phyloP scores from a whole-genome alignment of 257 asterid species.

The Salvia hispanica region DNA sequence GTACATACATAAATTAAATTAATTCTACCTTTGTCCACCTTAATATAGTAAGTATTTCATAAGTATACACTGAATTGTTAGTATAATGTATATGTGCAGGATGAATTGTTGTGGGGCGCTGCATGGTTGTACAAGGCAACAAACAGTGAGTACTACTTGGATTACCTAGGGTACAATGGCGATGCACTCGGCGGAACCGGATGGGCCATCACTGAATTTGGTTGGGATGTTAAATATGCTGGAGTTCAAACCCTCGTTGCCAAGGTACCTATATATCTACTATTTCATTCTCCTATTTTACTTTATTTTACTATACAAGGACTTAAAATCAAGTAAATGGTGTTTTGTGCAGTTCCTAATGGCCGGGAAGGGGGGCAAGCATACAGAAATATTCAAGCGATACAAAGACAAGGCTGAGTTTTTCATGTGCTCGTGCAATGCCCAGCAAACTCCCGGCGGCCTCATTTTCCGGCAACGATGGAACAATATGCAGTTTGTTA shows the following conservation, averaged over 20 bases:
- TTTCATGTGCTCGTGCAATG: slow-evolving; percentile 79
- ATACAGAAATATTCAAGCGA: slow-evolving; percentile 41
- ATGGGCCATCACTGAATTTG: slow-evolving; percentile 88
- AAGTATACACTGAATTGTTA: no score
- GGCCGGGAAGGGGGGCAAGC: slow-evolving; percentile 69
- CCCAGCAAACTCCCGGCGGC: slow-evolving; percentile 68
- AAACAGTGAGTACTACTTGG: slow-evolving; percentile 55
- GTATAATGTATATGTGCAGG: slow-evolving; percentile 38
- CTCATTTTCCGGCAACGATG: slow-evolving; percentile 65
- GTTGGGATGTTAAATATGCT: slow-evolving; percentile 94
- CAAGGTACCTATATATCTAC: slow-evolving; percentile 41
- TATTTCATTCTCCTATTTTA: background rate
- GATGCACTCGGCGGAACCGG: slow-evolving; percentile 87
- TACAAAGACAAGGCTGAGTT: slow-evolving; percentile 72
- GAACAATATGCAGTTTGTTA: slow-evolving; percentile 88
- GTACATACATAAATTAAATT: no score
- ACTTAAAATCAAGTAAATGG: no score
- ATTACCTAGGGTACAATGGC: slow-evolving; percentile 70
- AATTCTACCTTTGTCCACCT: no score
- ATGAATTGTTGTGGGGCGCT: slow-evolving; percentile 88
- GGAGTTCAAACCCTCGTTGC: slow-evolving; percentile 87
- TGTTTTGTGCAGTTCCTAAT: slow-evolving; percentile 49
- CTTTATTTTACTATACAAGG: background rate
- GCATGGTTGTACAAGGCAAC: slow-evolving; percentile 93
- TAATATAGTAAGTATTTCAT: no score